Evolutionary conservation across 2,329 filamentous ascomycete species (phyloP).

Genomic region (Fusarium keratoplasticum): DNA sequence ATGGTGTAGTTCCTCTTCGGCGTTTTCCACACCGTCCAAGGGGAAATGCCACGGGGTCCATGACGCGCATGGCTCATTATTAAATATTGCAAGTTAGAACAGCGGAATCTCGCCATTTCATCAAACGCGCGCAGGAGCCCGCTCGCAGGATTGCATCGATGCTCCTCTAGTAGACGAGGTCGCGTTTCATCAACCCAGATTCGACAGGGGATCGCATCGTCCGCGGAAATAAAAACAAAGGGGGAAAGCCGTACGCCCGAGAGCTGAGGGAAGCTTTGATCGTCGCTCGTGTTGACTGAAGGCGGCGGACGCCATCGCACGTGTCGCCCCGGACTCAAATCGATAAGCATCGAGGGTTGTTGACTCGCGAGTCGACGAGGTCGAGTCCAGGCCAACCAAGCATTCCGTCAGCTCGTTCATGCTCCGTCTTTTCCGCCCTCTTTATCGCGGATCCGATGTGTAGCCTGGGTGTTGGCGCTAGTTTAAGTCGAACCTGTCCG

Average conservation of each 20-base stretch:
- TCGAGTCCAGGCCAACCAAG: slow-evolving; percentile 9
- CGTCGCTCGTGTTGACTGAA: not conserved
- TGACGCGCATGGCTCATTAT: slow-evolving; percentile 4
- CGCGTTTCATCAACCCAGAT: slow-evolving; percentile 12
- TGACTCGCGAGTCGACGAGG: not conserved
- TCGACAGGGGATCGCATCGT: slow-evolving; percentile 3
- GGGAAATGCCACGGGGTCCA: slow-evolving; percentile 8
- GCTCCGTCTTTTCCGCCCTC: slow-evolving; percentile 9
- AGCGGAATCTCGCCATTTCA: not conserved
- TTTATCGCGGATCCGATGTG: slow-evolving; percentile 24
- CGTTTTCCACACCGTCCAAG: not conserved
- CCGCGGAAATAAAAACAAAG: slow-evolving; percentile 3
- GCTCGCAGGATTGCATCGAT: not conserved
- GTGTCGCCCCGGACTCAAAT: not conserved
- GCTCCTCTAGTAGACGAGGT: not conserved
- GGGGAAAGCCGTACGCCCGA: not conserved
- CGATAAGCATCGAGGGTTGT: not conserved
- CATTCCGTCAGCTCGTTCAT: not conserved
- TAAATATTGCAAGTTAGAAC: not conserved
- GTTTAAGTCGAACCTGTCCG: slow-evolving; percentile 19
- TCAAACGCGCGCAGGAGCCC: not conserved
- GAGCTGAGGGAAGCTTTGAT: not conserved
- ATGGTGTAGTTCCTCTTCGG: not conserved
- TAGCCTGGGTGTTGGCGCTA: slow-evolving; percentile 31
- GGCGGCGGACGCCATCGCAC: not conserved